Percentiles rank a stretch among this genome's conserved stretches.
Conservation (phyloP, 306 rosid species). For the Sphenostylis stenocarpa region DNA sequence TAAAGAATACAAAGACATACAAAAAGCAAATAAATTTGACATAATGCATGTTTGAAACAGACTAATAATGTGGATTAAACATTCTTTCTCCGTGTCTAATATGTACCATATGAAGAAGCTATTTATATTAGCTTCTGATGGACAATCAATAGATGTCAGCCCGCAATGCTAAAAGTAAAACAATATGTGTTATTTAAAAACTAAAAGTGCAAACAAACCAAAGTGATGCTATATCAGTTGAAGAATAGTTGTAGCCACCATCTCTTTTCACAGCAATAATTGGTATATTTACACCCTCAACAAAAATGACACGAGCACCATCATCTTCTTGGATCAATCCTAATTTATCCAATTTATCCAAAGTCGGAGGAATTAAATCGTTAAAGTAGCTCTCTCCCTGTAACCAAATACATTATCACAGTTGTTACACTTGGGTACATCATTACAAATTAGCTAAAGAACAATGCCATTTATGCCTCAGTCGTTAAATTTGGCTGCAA, state of each 20-base stretch:
- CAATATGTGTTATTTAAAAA: no score
- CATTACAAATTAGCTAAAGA: not conserved
- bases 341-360: conserved; percentile 61
- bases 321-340: conserved; percentile 76
- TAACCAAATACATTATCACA: conserved; percentile 30
- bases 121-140: not conserved
- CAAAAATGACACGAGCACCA: conserved; percentile 84
- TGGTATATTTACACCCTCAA: conserved; percentile 77
- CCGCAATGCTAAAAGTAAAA: no score
- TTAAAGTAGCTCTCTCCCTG: conserved; percentile 99
- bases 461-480: not conserved
- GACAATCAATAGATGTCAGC: no score
- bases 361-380: conserved; percentile 73
- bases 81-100: not conserved
- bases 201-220: conserved; percentile 47
- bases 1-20: not conserved
- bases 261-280: conserved; percentile 95
- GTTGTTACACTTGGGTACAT: not conserved
- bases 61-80: not conserved
- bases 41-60: not conserved
- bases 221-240: conserved; percentile 88
- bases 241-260: conserved; percentile 92
- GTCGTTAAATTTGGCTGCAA: not conserved
- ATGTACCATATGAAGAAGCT: not conserved
- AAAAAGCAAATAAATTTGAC: not conserved